Base-by-base conservation (phyloP, 257 asterid species). In the Salvia splendens region DNA sequence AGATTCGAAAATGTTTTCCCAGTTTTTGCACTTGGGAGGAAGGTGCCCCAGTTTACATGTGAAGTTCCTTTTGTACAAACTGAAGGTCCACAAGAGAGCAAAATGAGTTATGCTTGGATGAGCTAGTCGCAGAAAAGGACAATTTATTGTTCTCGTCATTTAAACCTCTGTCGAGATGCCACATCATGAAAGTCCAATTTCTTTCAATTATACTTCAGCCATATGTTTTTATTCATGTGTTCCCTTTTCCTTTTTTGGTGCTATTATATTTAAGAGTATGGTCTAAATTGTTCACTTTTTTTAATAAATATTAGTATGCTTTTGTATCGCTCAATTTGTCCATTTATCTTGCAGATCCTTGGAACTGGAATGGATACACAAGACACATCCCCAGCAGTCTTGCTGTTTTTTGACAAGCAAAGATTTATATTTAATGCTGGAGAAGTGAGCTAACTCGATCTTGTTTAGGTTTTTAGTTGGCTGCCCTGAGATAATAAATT, bases 281-380 rank as follows among this genome's bases (percentile, higher is more conserved):
- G 38, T 52, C 16, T 52, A 53, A 1, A 10, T 51, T 38, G 28
- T 51, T 32, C 50, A 12, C 15, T 8, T 24, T 5, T 60, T 33
- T 15, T 35, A 12, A 40, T 35, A 4, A 3, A 33, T n/a, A n/a
- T n/a, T 33, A 33, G 32, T 43, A 56, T 42, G 51, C 30, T 33
- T 53, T 62, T 28, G 36, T 14, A 8, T 58, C 50, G 10, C 32
- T 11, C 3, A 12, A 36, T 14, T 40, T 30, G 41, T 49, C 12
- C 69, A 47, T 60, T 15, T 71, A 17, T 63, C 65, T 67, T 82
- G 80, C 92, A 93, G 99, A 88, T 93, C 75, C 87, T 93, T 59
- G 99, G 99, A 69, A 93, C 99, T 53, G 99, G 99, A 61, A 88
- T 93, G 99, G 99, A 93, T 79, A 93, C 99, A 20, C 97, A 90